These are phyloP conservation scores for Tulasnella sp. DNA, from an alignment of 768 basidiomycete species.

Conservation along the genomic window DNA sequence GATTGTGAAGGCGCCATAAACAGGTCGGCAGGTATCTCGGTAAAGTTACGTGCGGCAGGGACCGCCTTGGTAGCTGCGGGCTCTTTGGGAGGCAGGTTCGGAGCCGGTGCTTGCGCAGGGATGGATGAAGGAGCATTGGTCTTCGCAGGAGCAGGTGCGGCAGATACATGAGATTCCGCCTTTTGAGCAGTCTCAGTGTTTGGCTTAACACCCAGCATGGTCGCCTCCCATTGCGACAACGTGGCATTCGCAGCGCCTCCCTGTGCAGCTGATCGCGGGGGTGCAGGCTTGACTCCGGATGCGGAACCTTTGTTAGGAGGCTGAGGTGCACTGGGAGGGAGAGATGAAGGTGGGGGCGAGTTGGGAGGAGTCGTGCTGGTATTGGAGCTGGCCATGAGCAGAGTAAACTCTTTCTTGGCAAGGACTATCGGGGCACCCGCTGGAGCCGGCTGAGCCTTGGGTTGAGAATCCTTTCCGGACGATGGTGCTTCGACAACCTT, in stretches of 20 bases:
- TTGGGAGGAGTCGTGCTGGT: conserved; percentile 17
- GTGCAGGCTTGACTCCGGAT: neutral
- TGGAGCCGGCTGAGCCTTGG: neutral
- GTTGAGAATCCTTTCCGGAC: neutral
- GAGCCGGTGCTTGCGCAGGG: neutral
- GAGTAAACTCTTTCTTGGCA: conserved; percentile 10
- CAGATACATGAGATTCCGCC: neutral
- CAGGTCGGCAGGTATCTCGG: conserved; percentile 1
- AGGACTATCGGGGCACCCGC: neutral
- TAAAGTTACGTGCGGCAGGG: neutral
- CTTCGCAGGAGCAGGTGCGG: neutral
- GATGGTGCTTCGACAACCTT: neutral
- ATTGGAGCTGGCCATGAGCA: neutral
- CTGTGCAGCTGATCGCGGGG: neutral
- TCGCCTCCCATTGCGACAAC: conserved; percentile 27
- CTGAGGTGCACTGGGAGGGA: neutral
- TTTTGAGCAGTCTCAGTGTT: conserved; percentile 8
- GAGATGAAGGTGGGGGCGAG: neutral
- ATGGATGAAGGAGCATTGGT: neutral
- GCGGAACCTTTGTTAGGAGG: neutral
- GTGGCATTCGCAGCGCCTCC: conserved; percentile 26
- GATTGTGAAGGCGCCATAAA: neutral
- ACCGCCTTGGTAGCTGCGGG: neutral
- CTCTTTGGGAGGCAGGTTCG: neutral
- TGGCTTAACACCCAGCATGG: conserved; percentile 26